Conservation (phyloP, 495 filamentous ascomycete species). For the Gamarada debralockiae region DNA sequence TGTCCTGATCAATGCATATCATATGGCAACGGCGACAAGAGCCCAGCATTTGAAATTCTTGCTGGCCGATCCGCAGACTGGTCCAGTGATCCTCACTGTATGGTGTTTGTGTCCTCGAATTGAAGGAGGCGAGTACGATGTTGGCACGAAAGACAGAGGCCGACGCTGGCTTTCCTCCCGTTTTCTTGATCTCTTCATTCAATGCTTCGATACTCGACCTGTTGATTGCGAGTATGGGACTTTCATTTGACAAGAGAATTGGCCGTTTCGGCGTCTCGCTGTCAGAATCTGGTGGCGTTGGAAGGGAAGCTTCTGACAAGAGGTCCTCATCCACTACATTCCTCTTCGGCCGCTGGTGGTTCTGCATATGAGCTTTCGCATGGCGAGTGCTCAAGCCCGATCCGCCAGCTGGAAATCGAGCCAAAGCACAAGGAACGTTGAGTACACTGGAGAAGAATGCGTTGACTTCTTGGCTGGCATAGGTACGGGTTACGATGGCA, state of each 20-base stretch:
- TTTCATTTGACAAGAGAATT: slow-evolving; percentile 86
- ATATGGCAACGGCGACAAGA: slow-evolving; percentile 89
- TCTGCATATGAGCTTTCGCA: slow-evolving; percentile 60
- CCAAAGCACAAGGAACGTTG: slow-evolving; percentile 73
- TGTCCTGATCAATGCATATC: slow-evolving; percentile 88
- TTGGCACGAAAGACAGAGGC: slow-evolving; percentile 80
- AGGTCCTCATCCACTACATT: not conserved
- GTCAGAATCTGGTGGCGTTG: slow-evolving; percentile 44
- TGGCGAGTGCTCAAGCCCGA: slow-evolving; percentile 53
- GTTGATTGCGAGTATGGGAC: slow-evolving; percentile 82
- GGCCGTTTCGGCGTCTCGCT: slow-evolving; percentile 36
- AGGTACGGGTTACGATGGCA: slow-evolving; percentile 61
- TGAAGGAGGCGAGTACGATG: slow-evolving; percentile 56
- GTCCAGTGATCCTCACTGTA: slow-evolving; percentile 58
- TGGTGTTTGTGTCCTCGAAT: not conserved
- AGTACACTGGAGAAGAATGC: slow-evolving; percentile 70
- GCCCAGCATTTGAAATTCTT: slow-evolving; percentile 67
- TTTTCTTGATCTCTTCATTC: slow-evolving; percentile 62
- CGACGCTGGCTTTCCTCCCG: slow-evolving; percentile 55
- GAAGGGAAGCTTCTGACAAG: not conserved
- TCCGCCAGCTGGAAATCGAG: slow-evolving; percentile 67
- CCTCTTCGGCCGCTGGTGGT: slow-evolving; percentile 39
- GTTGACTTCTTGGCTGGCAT: slow-evolving; percentile 58
- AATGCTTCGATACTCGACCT: slow-evolving; percentile 73
- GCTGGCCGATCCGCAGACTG: slow-evolving; percentile 42